These are phyloP conservation scores for Lolium multiflorum DNA, from an alignment of 176 grass and related monocot genomes.

Conservation along the genomic window DNA sequence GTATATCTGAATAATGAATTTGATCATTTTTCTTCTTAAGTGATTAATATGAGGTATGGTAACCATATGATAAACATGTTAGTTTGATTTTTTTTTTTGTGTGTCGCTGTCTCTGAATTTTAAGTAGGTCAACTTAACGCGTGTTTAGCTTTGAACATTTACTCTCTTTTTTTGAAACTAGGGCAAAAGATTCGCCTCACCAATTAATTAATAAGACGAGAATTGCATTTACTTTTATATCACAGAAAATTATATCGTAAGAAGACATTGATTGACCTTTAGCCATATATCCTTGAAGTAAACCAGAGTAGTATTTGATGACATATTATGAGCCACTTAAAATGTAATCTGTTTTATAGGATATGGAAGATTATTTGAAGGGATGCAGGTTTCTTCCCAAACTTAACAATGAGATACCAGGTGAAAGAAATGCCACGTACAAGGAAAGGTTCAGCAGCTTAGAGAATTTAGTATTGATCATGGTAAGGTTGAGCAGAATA, in stretches of 20 bases:
- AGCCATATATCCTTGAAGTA: constrained; percentile 6
- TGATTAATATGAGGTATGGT: constrained; percentile 11
- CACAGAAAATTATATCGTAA: neutral
- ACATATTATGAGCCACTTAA: constrained; percentile 20
- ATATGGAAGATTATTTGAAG: constrained; percentile 81
- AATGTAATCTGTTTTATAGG: constrained; percentile 48
- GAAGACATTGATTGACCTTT: neutral
- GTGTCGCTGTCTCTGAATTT: neutral
- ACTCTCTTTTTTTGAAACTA: too few relatives aligned
- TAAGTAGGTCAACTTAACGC: neutral
- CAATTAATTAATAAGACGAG: too few relatives aligned
- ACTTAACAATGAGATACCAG: constrained; percentile 89
- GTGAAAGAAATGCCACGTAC: constrained; percentile 80
- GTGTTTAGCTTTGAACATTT: neutral
- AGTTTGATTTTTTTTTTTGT: constrained; percentile 27
- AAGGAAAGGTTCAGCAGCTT: constrained; percentile 92
- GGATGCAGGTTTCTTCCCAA: constrained; percentile 93
- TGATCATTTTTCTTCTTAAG: too few relatives aligned
- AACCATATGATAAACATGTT: constrained; percentile 34
- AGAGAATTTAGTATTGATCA: constrained; percentile 91
- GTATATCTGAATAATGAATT: too few relatives aligned
- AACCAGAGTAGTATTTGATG: neutral
- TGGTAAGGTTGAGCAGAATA: constrained; percentile 62
- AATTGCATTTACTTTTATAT: neutral
- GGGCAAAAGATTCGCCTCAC: too few relatives aligned